A percentile compares a stretch with the other conserved stretches of the same genome.
Conservation (phyloP, 352 stramenopile genomes). For the Hyaloperonospora arabidopsidis region DNA sequence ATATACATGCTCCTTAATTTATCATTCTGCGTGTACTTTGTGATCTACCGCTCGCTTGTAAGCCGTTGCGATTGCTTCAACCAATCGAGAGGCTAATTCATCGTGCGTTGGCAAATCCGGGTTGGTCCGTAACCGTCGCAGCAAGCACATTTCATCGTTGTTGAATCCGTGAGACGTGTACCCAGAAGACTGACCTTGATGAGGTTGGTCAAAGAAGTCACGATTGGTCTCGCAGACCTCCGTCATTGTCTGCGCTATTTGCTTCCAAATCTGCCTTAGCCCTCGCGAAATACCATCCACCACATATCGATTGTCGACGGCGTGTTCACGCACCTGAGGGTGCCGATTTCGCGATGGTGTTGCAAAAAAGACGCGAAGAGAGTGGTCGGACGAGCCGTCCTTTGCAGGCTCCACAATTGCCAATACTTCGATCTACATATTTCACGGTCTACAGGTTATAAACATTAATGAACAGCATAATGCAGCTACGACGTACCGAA, state of each 20-base stretch:
- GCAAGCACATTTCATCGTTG: constrained; percentile 16
- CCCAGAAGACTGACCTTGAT: constrained; percentile 12
- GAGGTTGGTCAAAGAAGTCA: constrained; percentile 14
- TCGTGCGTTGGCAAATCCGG: constrained; percentile 42
- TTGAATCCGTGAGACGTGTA: constrained; percentile 10
- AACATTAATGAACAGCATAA: neutral
- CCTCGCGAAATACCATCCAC: constrained; percentile 36
- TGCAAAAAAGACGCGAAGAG: constrained; percentile 44
- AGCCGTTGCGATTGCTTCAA: constrained; percentile 37
- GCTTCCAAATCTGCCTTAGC: constrained; percentile 50
- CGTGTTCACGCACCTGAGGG: constrained; percentile 16
- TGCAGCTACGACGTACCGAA: constrained; percentile 38
- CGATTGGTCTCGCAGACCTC: constrained; percentile 28
- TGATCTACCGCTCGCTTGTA: constrained; percentile 9
- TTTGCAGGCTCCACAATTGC: constrained; percentile 33
- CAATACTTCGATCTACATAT: constrained; percentile 35
- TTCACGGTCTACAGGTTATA: constrained; percentile 2
- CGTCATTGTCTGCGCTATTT: constrained; percentile 37
- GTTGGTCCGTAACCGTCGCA: constrained; percentile 37
- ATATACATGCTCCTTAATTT: too few relatives aligned
- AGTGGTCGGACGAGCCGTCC: constrained; percentile 18
- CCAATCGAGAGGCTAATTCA: constrained; percentile 46
- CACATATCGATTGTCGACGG: constrained; percentile 35
- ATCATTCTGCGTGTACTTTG: too few relatives aligned
- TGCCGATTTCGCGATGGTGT: constrained; percentile 19